A percentile compares a stretch with the other conserved stretches of the same genome.
These are phyloP conservation scores for Rhodotorula sp. DNA, from an alignment of 1,284 basidiomycete species.

Conservation along the genomic window DNA sequence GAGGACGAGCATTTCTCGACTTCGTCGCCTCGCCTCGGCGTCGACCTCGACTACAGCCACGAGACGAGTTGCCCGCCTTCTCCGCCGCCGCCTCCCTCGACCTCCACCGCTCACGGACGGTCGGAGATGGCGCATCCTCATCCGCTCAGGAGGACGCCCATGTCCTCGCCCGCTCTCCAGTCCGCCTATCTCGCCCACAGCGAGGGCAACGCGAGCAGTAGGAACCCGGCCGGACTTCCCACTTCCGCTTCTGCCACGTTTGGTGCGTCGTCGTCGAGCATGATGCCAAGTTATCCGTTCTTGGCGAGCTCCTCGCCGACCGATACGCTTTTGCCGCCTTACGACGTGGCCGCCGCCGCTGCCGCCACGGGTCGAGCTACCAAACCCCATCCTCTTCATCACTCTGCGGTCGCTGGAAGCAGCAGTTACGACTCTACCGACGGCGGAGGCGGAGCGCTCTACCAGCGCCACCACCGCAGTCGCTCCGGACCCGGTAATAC, in stretches of 20 bases:
- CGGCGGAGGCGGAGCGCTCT: no score
- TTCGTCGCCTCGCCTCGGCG: background rate
- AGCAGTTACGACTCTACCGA: no score
- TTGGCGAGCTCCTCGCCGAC: background rate
- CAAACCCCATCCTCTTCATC: background rate
- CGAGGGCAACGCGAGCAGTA: fast-evolving
- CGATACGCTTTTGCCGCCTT: slow-evolving; percentile 5
- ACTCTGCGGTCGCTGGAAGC: background rate
- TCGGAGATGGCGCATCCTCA: background rate
- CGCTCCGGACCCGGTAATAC: background rate
- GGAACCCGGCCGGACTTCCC: background rate
- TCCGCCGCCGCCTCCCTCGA: background rate
- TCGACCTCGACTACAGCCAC: background rate
- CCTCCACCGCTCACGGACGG: no score
- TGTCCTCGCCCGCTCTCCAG: slow-evolving; percentile 14
- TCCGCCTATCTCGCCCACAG: slow-evolving; percentile 4
- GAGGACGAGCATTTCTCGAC: background rate
- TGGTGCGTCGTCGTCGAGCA: background rate
- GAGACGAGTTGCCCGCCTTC: slow-evolving; percentile 1
- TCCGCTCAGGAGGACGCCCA: background rate
- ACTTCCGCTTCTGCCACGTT: background rate
- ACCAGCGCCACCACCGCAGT: background rate
- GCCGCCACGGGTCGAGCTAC: background rate
- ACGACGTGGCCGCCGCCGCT: background rate
- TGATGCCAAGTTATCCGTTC: background rate